Base-by-base conservation (phyloP, 192 early-diverging fungal species). In the Podila epicladia region DNA sequence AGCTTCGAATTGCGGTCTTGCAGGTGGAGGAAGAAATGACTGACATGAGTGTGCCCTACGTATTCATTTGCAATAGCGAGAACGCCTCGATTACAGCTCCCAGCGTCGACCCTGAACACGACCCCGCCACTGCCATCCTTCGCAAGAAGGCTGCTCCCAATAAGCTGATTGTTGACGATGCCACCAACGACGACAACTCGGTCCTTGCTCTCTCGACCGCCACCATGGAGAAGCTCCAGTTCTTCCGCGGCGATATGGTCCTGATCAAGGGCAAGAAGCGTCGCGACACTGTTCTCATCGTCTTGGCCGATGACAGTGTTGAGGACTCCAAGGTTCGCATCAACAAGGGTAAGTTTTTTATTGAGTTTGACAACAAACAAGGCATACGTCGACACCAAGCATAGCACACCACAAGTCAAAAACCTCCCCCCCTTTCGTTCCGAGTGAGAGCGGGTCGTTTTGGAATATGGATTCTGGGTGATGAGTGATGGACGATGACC, bases 131-230 rank as follows among this genome's bases (percentile, higher is more conserved):
- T 22, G 97, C 96, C 53, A 98, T 98, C 83, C 85, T 98, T 62
- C 94, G 95, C 41, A 45, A 45, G 41, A 45, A 45, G 41, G 41
- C 41, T 45, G 41, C 41, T 15, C 41, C 73, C 17, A 98, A 98
- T 87, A 98, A 98, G 90, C 87, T 98, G 62, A 93, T 98, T 85
- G 94, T 98, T 22, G 97, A 97, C 80, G 96, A 97, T 72, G 94
- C 95, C 28, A 91, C 88, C 41, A 45, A 64, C 41, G 94, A 95
- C 82, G 94, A 95, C 86, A 95, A 94, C 85, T 95, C 94, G n/a
- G 93, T 95, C 28, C 87, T 89, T 64, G 82, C 88, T 58, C 85
- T 95, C 75, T 89, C 86, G 62, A 90, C 93, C 24, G 90, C 89
- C 59, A 94, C 94, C 20, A 92, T 95, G 73, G 94, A 95, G 57